Evolutionary conservation across 306 rosid species (phyloP), one percentile per base, ranked within the genome.

Genomic region (Betula pendula): DNA sequence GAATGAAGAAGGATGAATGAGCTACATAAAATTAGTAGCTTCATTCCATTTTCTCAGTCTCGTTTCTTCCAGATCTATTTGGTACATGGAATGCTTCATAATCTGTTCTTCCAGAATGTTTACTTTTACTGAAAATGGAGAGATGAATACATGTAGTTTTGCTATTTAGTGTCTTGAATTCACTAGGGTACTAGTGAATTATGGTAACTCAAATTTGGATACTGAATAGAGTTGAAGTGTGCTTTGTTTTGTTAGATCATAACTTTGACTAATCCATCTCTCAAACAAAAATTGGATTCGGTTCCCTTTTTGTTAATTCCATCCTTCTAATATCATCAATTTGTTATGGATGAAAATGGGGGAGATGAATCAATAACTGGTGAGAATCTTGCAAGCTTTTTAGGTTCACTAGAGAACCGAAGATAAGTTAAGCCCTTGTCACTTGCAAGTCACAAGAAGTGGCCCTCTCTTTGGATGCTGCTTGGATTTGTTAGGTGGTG

Each of bases 381-480:
- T n/a, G 49, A 44, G 56, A 43, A 69, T 75, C 14, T 59, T 62
- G 44, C 15, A 45, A 73, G 19, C 63, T 66, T 66, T 38, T 66
- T 33, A 53, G 29, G 60, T 53, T 20, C 60, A 53, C 60, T 53
- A 53, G 60, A 53, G 60, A 20, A 53, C 16, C 20, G 5, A 53
- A 53, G 60, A 53, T 53, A 53, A 20, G 29, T 53, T 53, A 53
- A 53, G 25, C 10, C 29, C 24, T 8, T 7, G 27, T 53, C 24
- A 53, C 24, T n/a, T n/a, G 60, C 22, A 20, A 53, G 25, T 53
- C 60, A 53, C 22, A 20, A 24, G 60, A n/a, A 53, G 14, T 0
- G 60, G 25, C 3, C 60, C 60, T 53, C 6, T 53, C 60, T 53
- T 1, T 20, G 12, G 60, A 20, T 53, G 60, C 60, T 53, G 2